Base-by-base conservation (phyloP, 169 alveolate species). In the Plasmodium cynomolgi region DNA sequence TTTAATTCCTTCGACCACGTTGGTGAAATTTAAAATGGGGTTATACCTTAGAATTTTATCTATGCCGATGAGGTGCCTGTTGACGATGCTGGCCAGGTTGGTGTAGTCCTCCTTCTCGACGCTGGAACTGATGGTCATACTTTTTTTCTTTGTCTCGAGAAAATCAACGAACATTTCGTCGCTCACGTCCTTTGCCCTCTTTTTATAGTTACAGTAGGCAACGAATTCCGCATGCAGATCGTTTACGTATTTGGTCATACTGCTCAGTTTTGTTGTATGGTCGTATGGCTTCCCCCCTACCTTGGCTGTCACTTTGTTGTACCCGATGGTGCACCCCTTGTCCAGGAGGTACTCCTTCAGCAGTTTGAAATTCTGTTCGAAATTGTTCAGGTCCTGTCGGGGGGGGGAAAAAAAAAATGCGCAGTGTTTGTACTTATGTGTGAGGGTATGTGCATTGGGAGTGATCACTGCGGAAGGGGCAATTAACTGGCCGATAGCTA, bases 71-170 rank as follows among this genome's bases (percentile, higher is more conserved):
- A 88, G 81, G 31, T 88, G 39, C 50, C 71, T 71, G 73, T 88
- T 88, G 33, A 88, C 79, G 47, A 88, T 62, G 71, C 50, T 56
- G 17, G 94, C 80, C 81, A 88, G 47, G 71, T 56, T 58, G 34
- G 94, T 88, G 50, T 88, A 88, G 73, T 88, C 94, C 33, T 88
- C 94, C 31, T 79, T 88, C 72, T 88, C 94, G 17, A 88, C 88
- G 33, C 82, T 79, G 26, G 94, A 79, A 56, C 26, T 77, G 33
- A 88, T 88, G 5, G 50, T 37, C 90, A 88, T 88, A n/a, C 81
- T 79, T 41, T 88, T 88, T 80, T 88, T 88, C 54, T 88, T 88
- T 50, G 81, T 84, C 71, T 88, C 83, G 20, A 88, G 82, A 79
- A 79, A 88, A 23, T 34, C 73, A 17, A 88, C 90, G 34, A 88